Conservation (phyloP, 2,329 filamentous ascomycete genomes). For the Madurella fahalii region DNA sequence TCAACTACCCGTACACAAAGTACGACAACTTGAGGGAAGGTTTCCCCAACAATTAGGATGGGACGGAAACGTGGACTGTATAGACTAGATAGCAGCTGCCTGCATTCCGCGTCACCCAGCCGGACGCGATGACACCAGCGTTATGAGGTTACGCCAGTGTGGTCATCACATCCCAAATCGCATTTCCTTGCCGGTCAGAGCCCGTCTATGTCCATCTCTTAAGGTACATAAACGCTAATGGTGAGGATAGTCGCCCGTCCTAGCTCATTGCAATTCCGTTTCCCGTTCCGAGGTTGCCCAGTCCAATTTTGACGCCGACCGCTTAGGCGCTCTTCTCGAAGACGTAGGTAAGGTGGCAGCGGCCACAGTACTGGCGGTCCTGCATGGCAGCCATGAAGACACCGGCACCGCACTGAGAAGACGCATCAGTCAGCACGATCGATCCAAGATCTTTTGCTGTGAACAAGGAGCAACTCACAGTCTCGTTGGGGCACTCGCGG, state of each 20-base stretch:
- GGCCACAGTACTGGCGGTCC: conserved; percentile 95
- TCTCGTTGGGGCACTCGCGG: conserved; percentile 91
- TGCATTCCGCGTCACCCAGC: conserved; percentile 11
- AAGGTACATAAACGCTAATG: conserved; percentile 35
- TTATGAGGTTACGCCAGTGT: not conserved
- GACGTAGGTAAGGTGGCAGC: conserved; percentile 70
- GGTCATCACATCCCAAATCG: conserved; percentile 26
- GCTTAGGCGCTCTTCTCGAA: conserved; percentile 61
- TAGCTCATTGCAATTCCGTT: conserved; percentile 27
- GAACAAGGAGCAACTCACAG: conserved; percentile 53
- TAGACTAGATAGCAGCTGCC: conserved; percentile 8
- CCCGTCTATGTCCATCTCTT: conserved; percentile 26
- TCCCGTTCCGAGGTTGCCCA: conserved; percentile 24
- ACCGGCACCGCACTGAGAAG: conserved; percentile 86
- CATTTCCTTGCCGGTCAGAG: conserved; percentile 30
- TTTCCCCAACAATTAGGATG: conserved; percentile 43
- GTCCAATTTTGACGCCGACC: conserved; percentile 13
- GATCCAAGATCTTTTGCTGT: not conserved
- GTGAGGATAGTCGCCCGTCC: conserved; percentile 27
- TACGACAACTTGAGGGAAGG: conserved; percentile 66
- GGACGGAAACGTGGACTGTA: conserved; percentile 15
- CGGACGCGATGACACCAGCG: conserved; percentile 3
- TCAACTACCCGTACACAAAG: conserved; percentile 61
- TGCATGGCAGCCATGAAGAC: conserved; percentile 99
- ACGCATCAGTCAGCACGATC: conserved; percentile 30